Evolutionary conservation across 129 eudicot genomes (phyloP), one percentile per base, ranked within the genome.

Genomic region (Lactuca saligna): DNA sequence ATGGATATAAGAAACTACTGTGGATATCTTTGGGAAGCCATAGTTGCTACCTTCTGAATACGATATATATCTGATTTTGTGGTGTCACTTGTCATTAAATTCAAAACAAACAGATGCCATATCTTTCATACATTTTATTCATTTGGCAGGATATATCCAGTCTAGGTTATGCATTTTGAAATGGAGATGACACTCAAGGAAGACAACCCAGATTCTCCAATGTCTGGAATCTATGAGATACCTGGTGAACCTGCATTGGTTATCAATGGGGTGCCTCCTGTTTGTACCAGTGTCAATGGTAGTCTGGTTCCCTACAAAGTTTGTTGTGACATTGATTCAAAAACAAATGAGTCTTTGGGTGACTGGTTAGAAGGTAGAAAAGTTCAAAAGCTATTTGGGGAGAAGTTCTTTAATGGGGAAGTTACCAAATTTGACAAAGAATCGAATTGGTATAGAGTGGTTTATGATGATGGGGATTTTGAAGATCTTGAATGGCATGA

Each of bases 401-500:
- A 61, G 1, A 55, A 65, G 37, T 55, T 55, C 1, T 91, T 66
- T 15, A 70, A 55, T 1, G 97, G 97, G 50, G 84, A 42, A 75
- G 91, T 91, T 35, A 76, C 65, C 4, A 57, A 79, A 56, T 91
- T 78, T 74, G 97, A 91, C 61, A 57, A 78, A 54, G 91, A 91
- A 66, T 39, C 78, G 17, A 94, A 91, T 38, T 88, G 97, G 97
- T 91, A 83, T 44, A 82, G 85, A 78, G 94, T 88, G 32, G 77
- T 74, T 10, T 91, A 91, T 42, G 95, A 84, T 63, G 97, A 91
- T 72, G 97, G 91, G 0, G 97, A 91, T 61, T 78, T 64, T 72
- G 97, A 91, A 85, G 97, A 91, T 79, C 91, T 91, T 38, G 91
- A 88, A 75, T 91, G 91, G 96, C 81, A 77, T 57, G 97, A 91